Evolutionary conservation across 2,329 filamentous ascomycete genomes (phyloP).

Genomic region (Colletotrichum sp.): DNA sequence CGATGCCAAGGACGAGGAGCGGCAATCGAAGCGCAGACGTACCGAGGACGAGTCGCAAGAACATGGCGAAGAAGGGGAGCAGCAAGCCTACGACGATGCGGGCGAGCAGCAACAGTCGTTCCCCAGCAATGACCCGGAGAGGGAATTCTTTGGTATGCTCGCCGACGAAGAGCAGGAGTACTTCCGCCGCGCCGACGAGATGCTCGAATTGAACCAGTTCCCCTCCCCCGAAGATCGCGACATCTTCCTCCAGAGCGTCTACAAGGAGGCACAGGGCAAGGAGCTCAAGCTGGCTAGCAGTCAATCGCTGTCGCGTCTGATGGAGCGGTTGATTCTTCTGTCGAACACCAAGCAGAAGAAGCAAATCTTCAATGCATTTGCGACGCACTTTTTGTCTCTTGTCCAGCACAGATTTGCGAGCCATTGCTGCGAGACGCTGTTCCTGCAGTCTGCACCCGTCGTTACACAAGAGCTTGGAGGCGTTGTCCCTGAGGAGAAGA

Average conservation of each 20-base stretch:
- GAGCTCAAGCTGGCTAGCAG: slow-evolving; percentile 96
- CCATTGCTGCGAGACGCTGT: slow-evolving; percentile 95
- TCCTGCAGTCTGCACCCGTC: slow-evolving; percentile 79
- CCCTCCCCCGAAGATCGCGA: slow-evolving; percentile 73
- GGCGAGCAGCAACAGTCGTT: slow-evolving; percentile 33
- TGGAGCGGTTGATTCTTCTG: slow-evolving; percentile 88
- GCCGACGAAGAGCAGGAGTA: slow-evolving; percentile 95
- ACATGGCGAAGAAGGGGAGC: slow-evolving; percentile 20
- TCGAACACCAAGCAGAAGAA: slow-evolving; percentile 84
- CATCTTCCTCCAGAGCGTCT: slow-evolving; percentile 81
- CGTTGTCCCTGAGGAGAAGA: slow-evolving; percentile 47
- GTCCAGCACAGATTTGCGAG: slow-evolving; percentile 96
- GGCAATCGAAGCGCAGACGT: slow-evolving; percentile 24
- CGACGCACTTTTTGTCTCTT: slow-evolving; percentile 84
- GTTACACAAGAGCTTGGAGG: slow-evolving; percentile 74
- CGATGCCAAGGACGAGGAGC: slow-evolving; percentile 20
- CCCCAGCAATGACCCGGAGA: slow-evolving; percentile 48
- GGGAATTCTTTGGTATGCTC: slow-evolving; percentile 90
- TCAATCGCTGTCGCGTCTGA: slow-evolving; percentile 90
- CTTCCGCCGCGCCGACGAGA: slow-evolving; percentile 87
- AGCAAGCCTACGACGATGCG: slow-evolving; percentile 24
- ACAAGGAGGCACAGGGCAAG: slow-evolving; percentile 85
- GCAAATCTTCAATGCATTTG: slow-evolving; percentile 83
- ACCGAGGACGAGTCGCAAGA: slow-evolving; percentile 25
- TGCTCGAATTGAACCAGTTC: slow-evolving; percentile 91